These are phyloP conservation scores for Aspergillus ibericus DNA, from an alignment of 2,329 filamentous ascomycete genomes.

Conservation along the genomic window DNA sequence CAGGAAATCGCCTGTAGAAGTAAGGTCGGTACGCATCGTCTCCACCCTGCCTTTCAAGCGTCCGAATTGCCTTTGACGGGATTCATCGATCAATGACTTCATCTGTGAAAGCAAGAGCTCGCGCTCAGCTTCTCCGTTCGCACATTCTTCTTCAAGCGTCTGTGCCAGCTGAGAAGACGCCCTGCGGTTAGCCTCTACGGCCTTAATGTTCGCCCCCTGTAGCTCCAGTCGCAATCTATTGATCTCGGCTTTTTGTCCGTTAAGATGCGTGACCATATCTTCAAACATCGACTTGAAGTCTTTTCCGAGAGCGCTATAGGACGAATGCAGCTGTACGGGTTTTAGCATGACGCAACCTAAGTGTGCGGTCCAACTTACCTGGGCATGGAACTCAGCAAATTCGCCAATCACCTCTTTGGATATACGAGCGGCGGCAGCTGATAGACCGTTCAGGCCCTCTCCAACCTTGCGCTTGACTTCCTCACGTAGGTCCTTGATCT, in stretches of 20 bases:
- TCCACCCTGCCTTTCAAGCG: slow-evolving; percentile 66
- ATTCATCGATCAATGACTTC: slow-evolving; percentile 70
- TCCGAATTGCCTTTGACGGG: slow-evolving; percentile 70
- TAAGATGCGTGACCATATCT: slow-evolving; percentile 71
- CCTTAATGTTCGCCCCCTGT: slow-evolving; percentile 65
- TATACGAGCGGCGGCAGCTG: slow-evolving; percentile 81
- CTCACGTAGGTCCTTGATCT: slow-evolving; percentile 86
- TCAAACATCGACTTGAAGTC: slow-evolving; percentile 88
- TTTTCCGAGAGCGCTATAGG: slow-evolving; percentile 77
- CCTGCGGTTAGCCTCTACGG: slow-evolving; percentile 66
- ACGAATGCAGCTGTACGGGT: slow-evolving; percentile 66
- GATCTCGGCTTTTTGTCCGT: slow-evolving; percentile 73
- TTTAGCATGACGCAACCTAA: slow-evolving; percentile 13
- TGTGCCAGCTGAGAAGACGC: slow-evolving; percentile 68
- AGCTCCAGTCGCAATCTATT: slow-evolving; percentile 72
- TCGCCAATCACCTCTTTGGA: slow-evolving; percentile 86
- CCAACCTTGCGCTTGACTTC: slow-evolving; percentile 84
- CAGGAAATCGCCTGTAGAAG: slow-evolving; percentile 63
- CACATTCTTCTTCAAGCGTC: slow-evolving; percentile 73
- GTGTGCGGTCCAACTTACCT: slow-evolving; percentile 41
- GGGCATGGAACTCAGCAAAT: slow-evolving; percentile 76
- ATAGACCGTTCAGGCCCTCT: slow-evolving; percentile 79
- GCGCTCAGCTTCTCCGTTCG: slow-evolving; percentile 70
- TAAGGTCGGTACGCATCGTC: slow-evolving; percentile 64
- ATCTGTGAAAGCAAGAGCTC: slow-evolving; percentile 75